phyloP scores from a whole-genome alignment of 306 rosid species.

The Senna tora region DNA sequence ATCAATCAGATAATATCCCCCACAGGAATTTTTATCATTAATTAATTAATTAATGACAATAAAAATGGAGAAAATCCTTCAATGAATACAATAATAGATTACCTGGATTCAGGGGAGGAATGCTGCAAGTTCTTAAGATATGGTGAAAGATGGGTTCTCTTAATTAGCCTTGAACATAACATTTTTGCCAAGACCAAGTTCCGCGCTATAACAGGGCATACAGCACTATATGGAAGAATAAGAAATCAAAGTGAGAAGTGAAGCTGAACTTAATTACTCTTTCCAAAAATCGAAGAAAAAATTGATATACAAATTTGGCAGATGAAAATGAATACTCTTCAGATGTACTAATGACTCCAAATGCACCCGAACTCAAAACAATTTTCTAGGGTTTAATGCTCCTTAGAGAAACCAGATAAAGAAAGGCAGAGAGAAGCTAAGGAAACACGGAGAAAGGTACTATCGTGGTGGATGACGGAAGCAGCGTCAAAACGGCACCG shows the following conservation, averaged over 20 bases:
- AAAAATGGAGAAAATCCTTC: not conserved
- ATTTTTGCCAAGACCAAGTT: conserved; percentile 43
- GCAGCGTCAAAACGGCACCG: not conserved
- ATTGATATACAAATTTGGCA: not conserved
- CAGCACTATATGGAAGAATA: conserved; percentile 39
- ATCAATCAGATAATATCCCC: conserved; percentile 17
- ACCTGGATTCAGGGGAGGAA: conserved; percentile 47
- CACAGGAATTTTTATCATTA: not conserved
- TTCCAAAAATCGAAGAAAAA: conserved; percentile 24
- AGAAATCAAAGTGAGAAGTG: conserved; percentile 17
- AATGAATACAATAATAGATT: conserved; percentile 12
- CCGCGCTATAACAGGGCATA: conserved; percentile 36
- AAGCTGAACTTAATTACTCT: conserved; percentile 6
- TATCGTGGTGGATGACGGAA: not conserved
- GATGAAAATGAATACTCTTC: not conserved
- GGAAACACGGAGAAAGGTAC: not conserved
- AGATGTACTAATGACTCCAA: not conserved
- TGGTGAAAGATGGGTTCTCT: conserved; percentile 45
- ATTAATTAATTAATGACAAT: not conserved
- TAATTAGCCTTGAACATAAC: conserved; percentile 55
- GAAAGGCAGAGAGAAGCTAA: not conserved
- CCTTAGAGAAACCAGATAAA: too few species aligned
- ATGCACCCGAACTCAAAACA: not conserved
- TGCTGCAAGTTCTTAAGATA: conserved; percentile 41
- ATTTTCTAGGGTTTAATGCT: too few species aligned